These are phyloP conservation scores for Hymenoscyphus albidus DNA, from an alignment of 2,329 filamentous ascomycete species.

Conservation along the genomic window DNA sequence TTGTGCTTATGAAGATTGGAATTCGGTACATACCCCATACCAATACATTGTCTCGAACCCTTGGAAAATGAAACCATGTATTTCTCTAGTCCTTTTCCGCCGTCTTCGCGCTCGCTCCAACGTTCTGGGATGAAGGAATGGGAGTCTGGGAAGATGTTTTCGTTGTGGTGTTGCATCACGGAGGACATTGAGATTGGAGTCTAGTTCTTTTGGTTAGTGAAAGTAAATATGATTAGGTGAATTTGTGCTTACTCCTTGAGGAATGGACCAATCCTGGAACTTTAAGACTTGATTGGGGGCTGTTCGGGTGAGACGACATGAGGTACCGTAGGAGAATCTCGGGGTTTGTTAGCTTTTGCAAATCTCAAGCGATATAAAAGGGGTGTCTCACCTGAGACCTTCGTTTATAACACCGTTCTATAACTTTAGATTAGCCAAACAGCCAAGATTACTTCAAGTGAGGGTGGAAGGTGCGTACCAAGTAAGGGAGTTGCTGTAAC, in stretches of 20 bases:
- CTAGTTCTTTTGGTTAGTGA: conserved; percentile 7
- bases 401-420: conserved; percentile 8
- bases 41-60: conserved; percentile 24
- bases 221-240: too few relatives aligned
- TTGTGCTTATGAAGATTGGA: background rate
- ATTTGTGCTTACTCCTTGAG: conserved; percentile 23
- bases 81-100: conserved; percentile 15
- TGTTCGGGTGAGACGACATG: conserved; percentile 30
- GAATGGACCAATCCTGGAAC: conserved; percentile 24
- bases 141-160: conserved; percentile 31
- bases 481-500: conserved; percentile 28
- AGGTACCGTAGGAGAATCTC: conserved; percentile 29
- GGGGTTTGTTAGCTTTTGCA: background rate
- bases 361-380: background rate
- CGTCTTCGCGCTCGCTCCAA: conserved; percentile 35
- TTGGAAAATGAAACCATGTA: conserved; percentile 27
- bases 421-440: background rate
- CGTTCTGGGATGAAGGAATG: conserved; percentile 36
- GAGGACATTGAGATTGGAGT: conserved; percentile 26
- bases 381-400: conserved; percentile 1
- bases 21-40: conserved; percentile 19
- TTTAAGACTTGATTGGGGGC: conserved; percentile 24
- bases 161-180: conserved; percentile 31
- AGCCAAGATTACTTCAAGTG: background rate
- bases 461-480: conserved; percentile 9